Conservation (phyloP, 2,329 filamentous ascomycete genomes). For the Fusarium nanum region DNA sequence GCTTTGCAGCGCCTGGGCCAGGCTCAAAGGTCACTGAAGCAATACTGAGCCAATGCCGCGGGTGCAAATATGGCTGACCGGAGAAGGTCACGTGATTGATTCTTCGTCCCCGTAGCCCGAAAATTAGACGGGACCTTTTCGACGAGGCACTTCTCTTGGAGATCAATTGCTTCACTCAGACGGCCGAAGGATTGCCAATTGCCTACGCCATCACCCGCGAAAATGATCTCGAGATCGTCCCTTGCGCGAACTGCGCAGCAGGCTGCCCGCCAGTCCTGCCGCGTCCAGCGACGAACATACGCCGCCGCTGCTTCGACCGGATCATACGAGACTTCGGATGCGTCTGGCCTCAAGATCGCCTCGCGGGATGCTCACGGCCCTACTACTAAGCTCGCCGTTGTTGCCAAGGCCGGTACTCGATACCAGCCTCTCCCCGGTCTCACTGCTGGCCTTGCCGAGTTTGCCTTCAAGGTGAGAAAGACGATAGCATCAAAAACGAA, state of each 20-base stretch:
- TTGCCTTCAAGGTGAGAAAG: slow-evolving; percentile 87
- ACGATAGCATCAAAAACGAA: slow-evolving; percentile 21
- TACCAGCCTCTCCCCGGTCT: slow-evolving; percentile 92
- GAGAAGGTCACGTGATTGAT: slow-evolving; percentile 52
- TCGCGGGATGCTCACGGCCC: slow-evolving; percentile 89
- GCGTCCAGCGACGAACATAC: slow-evolving; percentile 66
- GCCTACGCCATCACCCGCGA: slow-evolving; percentile 67
- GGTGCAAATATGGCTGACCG: slow-evolving; percentile 48
- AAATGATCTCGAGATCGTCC: slow-evolving; percentile 72
- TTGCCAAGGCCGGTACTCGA: slow-evolving; percentile 93
- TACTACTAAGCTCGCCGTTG: slow-evolving; percentile 89
- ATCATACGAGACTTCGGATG: slow-evolving; percentile 88
- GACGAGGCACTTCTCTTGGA: slow-evolving; percentile 58
- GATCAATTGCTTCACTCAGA: slow-evolving; percentile 56
- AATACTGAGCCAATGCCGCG: slow-evolving; percentile 43
- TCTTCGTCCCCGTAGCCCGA: slow-evolving; percentile 50
- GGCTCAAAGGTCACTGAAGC: slow-evolving; percentile 29
- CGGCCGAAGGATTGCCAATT: slow-evolving; percentile 62
- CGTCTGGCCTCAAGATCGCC: slow-evolving; percentile 90
- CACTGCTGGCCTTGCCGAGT: slow-evolving; percentile 90
- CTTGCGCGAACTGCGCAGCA: slow-evolving; percentile 69
- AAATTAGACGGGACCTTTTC: slow-evolving; percentile 59
- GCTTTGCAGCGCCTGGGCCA: slow-evolving; percentile 21
- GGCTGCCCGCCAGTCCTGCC: slow-evolving; percentile 67
- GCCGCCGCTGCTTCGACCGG: slow-evolving; percentile 75